Conservation (phyloP, 768 basidiomycete genomes). For the Termitomyces sp. region DNA sequence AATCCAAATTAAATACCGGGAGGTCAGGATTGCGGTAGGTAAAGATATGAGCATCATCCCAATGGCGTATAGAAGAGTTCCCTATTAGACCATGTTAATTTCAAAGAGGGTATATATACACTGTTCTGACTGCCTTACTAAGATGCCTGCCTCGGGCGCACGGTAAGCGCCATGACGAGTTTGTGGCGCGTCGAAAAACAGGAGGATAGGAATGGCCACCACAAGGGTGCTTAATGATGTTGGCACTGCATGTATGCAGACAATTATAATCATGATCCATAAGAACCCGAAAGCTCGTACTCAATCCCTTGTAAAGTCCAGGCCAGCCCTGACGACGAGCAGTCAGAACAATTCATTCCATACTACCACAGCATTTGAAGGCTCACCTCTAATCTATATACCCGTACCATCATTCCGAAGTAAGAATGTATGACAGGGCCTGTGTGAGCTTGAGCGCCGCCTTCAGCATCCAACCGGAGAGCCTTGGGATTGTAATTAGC, state of each 20-base stretch:
- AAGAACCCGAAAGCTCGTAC: conserved; percentile 21
- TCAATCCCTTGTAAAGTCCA: conserved; percentile 81
- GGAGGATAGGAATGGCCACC: conserved; percentile 53
- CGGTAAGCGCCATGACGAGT: conserved; percentile 64
- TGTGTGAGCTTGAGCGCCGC: conserved; percentile 70
- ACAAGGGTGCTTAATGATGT: conserved; percentile 45
- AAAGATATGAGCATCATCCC: conserved; percentile 61
- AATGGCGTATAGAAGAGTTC: conserved; percentile 60
- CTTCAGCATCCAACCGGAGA: conserved; percentile 75
- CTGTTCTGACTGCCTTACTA: conserved; percentile 26
- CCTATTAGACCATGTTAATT: conserved; percentile 23
- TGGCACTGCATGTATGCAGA: conserved; percentile 30
- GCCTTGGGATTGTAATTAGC: conserved; percentile 87
- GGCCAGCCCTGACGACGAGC: conserved; percentile 44
- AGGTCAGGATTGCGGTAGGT: conserved; percentile 72
- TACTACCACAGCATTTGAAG: background rate
- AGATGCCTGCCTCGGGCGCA: conserved; percentile 54
- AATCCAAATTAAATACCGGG: conserved; percentile 46
- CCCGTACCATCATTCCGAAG: conserved; percentile 69
- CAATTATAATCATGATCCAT: background rate
- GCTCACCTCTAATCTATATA: conserved; percentile 68
- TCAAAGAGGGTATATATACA: background rate
- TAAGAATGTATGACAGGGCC: conserved; percentile 76
- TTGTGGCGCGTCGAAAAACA: conserved; percentile 53
- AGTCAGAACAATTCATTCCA: background rate